Conservation (phyloP, 2,329 filamentous ascomycete species). For the Microsporum audouinii region DNA sequence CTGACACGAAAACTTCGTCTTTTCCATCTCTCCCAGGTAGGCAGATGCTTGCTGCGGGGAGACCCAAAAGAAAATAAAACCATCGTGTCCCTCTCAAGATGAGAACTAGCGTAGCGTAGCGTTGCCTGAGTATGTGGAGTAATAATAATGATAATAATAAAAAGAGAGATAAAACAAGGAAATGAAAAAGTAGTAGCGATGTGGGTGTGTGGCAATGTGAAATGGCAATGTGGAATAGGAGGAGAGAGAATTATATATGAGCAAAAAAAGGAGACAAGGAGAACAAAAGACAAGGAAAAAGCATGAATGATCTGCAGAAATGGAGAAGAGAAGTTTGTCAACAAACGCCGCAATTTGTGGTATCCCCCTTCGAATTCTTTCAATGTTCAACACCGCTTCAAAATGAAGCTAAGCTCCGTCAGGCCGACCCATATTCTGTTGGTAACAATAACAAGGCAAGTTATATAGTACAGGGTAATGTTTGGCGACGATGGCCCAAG, state of each 20-base stretch:
- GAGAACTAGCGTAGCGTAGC: background rate
- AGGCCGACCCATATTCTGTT: slow-evolving; percentile 4
- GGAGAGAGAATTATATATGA: background rate
- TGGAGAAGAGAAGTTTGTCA: slow-evolving; percentile 4
- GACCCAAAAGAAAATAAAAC: background rate
- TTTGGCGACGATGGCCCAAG: background rate
- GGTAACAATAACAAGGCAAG: slow-evolving; percentile 1
- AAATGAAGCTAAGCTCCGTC: slow-evolving; percentile 1
- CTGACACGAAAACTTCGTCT: slow-evolving; percentile 2
- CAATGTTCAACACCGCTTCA: slow-evolving; percentile 4
- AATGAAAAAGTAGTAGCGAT: background rate
- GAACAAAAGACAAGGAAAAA: background rate
- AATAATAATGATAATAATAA: background rate
- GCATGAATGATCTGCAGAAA: background rate
- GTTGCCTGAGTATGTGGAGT: slow-evolving; percentile 1
- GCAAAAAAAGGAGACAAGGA: background rate
- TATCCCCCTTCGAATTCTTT: background rate
- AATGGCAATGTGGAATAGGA: background rate
- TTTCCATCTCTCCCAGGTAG: background rate
- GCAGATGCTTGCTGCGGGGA: background rate
- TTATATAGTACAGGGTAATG: slow-evolving; percentile 5
- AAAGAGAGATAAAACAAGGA: background rate
- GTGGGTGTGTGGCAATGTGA: background rate
- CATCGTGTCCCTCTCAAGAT: slow-evolving; percentile 2
- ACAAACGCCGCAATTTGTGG: slow-evolving; percentile 3